These are phyloP conservation scores for Aspergillus ostianus DNA, from an alignment of 495 filamentous ascomycete species.

Conservation along the genomic window DNA sequence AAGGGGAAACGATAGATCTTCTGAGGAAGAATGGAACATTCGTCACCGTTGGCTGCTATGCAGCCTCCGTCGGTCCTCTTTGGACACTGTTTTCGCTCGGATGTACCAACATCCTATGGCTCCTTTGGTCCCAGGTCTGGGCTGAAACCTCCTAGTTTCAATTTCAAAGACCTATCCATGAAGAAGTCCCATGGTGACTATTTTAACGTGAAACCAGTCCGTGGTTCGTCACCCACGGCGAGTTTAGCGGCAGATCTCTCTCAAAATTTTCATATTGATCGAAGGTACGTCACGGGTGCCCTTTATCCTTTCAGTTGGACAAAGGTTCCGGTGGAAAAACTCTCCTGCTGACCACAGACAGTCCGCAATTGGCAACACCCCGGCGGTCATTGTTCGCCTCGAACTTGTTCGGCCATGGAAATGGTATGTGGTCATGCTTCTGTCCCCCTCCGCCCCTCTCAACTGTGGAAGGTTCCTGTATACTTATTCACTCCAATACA, in stretches of 20 bases:
- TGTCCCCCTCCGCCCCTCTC: not conserved
- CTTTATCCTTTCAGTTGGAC: conserved; percentile 6
- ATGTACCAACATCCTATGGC: conserved; percentile 50
- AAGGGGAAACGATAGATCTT: conserved; percentile 1
- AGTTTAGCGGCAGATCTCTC: conserved; percentile 91
- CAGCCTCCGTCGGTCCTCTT: conserved; percentile 69
- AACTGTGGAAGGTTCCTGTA: not conserved
- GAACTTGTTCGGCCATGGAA: conserved; percentile 63
- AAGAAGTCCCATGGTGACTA: conserved; percentile 57
- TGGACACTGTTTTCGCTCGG: conserved; percentile 53
- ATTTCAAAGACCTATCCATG: conserved; percentile 72
- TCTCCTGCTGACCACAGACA: conserved; percentile 44
- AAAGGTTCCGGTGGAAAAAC: conserved; percentile 7
- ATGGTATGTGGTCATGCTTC: conserved; percentile 58
- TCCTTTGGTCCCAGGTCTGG: conserved; percentile 49
- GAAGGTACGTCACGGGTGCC: conserved; percentile 58
- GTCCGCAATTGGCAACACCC: conserved; percentile 87
- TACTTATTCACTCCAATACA: conserved; percentile 16
- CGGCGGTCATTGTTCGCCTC: conserved; percentile 90
- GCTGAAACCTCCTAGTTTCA: conserved; percentile 64
- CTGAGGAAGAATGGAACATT: conserved; percentile 70
- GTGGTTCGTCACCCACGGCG: conserved; percentile 84
- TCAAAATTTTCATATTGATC: conserved; percentile 93
- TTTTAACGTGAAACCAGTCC: conserved; percentile 76
- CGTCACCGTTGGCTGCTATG: conserved; percentile 92